phyloP scores from a whole-genome alignment of 345 rosid species.

The Eucalyptus shirleyi region DNA sequence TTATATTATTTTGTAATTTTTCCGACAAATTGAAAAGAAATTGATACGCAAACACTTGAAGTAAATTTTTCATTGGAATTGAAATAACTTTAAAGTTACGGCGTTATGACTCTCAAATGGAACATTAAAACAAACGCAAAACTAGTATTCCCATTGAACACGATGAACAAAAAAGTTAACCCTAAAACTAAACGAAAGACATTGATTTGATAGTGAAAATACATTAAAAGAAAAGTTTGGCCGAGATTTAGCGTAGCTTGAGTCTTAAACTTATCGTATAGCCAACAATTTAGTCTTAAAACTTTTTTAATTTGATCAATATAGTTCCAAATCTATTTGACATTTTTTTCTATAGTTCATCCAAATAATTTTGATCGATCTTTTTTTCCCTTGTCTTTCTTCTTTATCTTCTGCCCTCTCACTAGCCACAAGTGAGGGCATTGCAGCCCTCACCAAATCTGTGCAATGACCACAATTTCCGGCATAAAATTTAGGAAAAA shows the following conservation, averaged over 20 bases:
- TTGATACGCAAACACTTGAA: no score
- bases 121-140: no score
- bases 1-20: no score
- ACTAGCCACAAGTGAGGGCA: background rate
- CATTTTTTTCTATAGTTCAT: background rate
- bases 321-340: background rate
- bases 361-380: accelerated
- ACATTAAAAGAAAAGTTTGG: background rate
- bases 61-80: no score
- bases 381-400: background rate
- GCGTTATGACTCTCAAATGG: no score
- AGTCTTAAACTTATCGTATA: background rate
- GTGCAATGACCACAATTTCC: background rate
- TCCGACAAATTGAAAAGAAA: no score
- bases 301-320: background rate
- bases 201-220: background rate
- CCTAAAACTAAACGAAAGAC: background rate
- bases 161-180: background rate
- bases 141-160: no score
- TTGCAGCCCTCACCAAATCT: background rate
- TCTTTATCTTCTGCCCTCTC: background rate
- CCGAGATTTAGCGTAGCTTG: accelerated
- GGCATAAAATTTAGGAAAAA: background rate
- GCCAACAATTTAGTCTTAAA: background rate
- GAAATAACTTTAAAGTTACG: no score